These are phyloP conservation scores for Lactarius pseudohatsudake DNA, from an alignment of 768 basidiomycete species.

Conservation along the genomic window DNA sequence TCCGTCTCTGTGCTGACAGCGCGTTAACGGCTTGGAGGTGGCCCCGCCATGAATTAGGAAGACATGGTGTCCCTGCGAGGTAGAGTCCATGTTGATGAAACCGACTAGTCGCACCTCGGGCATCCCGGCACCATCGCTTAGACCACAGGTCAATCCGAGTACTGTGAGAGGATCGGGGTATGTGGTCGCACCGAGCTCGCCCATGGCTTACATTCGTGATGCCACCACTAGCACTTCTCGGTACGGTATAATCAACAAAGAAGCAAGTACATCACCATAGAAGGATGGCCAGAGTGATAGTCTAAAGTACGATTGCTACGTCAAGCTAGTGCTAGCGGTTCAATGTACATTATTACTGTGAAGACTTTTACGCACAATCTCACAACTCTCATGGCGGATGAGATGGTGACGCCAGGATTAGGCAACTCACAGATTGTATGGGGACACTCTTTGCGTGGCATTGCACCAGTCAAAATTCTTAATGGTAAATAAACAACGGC, in stretches of 20 bases:
- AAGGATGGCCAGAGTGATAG: neutral
- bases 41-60: neutral
- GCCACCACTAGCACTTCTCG: neutral
- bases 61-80: neutral
- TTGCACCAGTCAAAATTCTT: neutral
- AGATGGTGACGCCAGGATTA: neutral
- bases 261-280: no score
- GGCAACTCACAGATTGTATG: neutral
- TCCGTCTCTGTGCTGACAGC: no score
- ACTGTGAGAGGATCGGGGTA: neutral
- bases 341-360: neutral
- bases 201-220: neutral
- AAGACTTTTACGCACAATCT: neutral
- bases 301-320: neutral
- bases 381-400: neutral
- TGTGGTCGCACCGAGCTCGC: neutral
- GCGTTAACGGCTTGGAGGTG: neutral
- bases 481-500: constrained; percentile 3
- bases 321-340: neutral
- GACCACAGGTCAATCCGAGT: neutral
- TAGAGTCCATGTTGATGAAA: neutral
- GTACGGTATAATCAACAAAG: no score
- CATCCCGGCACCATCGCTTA: neutral
- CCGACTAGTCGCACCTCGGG: neutral
- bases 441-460: neutral